These are phyloP conservation scores for Fusarium sp. DNA, from an alignment of 2,329 filamentous ascomycete genomes.

Conservation along the genomic window DNA sequence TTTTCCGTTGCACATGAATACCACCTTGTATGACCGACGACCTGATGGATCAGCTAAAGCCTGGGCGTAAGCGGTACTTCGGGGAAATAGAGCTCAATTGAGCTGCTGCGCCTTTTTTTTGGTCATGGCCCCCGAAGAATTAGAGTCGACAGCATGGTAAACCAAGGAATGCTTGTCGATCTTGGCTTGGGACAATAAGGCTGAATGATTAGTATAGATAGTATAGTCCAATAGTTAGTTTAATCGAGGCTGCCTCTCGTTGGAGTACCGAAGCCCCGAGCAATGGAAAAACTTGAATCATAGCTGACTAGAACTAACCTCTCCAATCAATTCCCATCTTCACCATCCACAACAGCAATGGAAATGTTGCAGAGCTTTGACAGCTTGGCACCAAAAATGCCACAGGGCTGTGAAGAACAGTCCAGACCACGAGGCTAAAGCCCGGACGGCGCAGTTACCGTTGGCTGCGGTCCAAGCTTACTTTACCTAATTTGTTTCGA, in stretches of 20 bases:
- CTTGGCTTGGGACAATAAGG: not conserved
- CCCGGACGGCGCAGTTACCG: not conserved
- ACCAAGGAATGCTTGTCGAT: not conserved
- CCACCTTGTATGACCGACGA: not conserved
- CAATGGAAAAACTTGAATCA: not conserved
- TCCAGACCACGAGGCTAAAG: constrained; percentile 3
- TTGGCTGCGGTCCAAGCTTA: constrained; percentile 1
- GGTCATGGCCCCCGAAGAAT: not conserved
- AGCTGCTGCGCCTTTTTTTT: constrained; percentile 15
- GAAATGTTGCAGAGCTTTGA: constrained; percentile 1
- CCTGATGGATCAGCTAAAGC: not conserved
- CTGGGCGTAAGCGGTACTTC: not conserved
- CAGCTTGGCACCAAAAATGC: not conserved
- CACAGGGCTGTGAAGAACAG: constrained; percentile 10
- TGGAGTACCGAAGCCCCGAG: not conserved
- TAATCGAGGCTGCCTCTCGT: not conserved
- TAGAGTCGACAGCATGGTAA: not conserved
- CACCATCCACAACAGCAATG: constrained; percentile 2
- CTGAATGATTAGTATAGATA: not conserved
- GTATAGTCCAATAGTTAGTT: too few relatives aligned
- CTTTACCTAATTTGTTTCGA: constrained; percentile 10
- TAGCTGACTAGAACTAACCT: not conserved
- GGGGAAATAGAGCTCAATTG: not conserved
- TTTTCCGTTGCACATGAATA: not conserved
- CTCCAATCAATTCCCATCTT: not conserved